Conservation (phyloP, 306 rosid genomes). For the Medicago truncatula region MtrunA17r5.0-ANR NC_053046.1:44610001-44610500, state of each 20-base stretch:
- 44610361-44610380: conserved; percentile 13
- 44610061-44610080: neutral
- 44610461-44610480: conserved; percentile 93
- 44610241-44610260: conserved; percentile 3
- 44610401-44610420: conserved; percentile 21
- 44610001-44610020: neutral
- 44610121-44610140: neutral
- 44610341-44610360: neutral
- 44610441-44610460: conserved; percentile 35
- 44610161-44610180: neutral
- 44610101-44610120: neutral
- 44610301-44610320: conserved; percentile 28
- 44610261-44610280: conserved; percentile 30
- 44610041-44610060: neutral
- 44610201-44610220: neutral
- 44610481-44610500: conserved; percentile 95
- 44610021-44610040: neutral
- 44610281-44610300: conserved; percentile 15
- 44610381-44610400: conserved; percentile 15
- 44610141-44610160: conserved; percentile 5
- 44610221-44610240: neutral
- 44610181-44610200: neutral
- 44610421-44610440: conserved; percentile 27
- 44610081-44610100: neutral
- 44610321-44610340: conserved; percentile 8